These are phyloP conservation scores for Phoma sp. DNA, from an alignment of 2,329 filamentous ascomycete genomes.

Conservation along the genomic window DNA sequence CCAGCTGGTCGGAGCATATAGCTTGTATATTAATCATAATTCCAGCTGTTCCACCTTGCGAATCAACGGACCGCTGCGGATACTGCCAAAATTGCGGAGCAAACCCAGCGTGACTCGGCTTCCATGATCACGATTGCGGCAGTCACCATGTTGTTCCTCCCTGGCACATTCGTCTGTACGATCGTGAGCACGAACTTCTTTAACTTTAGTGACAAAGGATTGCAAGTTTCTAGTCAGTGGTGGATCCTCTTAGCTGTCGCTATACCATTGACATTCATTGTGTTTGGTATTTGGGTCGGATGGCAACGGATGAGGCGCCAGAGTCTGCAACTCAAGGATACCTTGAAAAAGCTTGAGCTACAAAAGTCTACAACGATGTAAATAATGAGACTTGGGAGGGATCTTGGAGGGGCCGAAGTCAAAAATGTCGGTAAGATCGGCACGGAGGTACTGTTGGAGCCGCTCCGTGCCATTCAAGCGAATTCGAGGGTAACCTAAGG, in stretches of 20 bases:
- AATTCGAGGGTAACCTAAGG: too few relatives aligned
- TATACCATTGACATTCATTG: background rate
- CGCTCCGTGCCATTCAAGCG: too few relatives aligned
- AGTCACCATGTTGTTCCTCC: constrained; percentile 35
- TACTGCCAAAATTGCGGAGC: constrained; percentile 28
- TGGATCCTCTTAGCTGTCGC: background rate
- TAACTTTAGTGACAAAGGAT: background rate
- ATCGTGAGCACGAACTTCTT: constrained; percentile 8
- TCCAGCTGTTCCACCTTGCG: constrained; percentile 25
- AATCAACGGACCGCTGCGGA: constrained; percentile 30
- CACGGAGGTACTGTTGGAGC: background rate
- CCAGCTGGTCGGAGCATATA: too few relatives aligned
- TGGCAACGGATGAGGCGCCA: background rate
- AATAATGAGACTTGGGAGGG: too few relatives aligned
- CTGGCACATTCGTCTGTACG: constrained; percentile 29
- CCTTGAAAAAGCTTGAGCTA: background rate
- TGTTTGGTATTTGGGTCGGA: background rate
- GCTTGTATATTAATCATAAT: too few relatives aligned
- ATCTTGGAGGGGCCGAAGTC: too few relatives aligned
- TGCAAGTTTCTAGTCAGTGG: constrained; percentile 1
- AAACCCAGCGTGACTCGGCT: constrained; percentile 32
- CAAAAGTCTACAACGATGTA: background rate
- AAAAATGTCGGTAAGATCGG: background rate
- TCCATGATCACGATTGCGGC: constrained; percentile 40
- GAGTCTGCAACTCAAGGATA: background rate